Evolutionary conservation across 345 rosid species (phyloP), one percentile per base, ranked within the genome.

Genomic region (Hypericum perforatum): DNA sequence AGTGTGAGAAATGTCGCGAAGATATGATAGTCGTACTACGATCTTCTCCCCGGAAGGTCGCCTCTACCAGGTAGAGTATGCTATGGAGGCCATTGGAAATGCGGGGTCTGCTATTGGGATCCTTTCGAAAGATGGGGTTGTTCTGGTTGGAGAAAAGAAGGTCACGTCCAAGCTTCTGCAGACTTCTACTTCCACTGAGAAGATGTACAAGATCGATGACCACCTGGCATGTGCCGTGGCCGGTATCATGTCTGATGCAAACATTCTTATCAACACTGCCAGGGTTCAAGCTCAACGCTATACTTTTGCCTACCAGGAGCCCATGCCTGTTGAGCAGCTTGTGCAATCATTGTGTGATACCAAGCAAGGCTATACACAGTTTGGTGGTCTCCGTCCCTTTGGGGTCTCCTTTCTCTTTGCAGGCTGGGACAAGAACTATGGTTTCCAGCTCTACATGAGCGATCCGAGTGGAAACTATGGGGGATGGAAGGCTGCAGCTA

Each of bases 11-110:
- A 90, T 91, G 96, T 87, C 98, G 68, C 82, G 98, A 52, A 87
- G 98, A 75, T 91, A 85, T 61, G 98, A 91, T 78, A 91, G 98
- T 70, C 95, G 98, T 53, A 91, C 98, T 5, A 91, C 98, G 32
- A 91, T 91, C 70, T 91, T 91, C 80, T 91, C 98, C 43, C 98
- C 98, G 7, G 98, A 91, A 76, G 98, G 96, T 32, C 96, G 98
- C 63, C 96, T 91, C 43, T 91, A 91, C 74, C 98, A 91, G 64
- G 98, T 91, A 9, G 98, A 91, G 71, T 91, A 85, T 53, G 98
- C 98, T 12, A 87, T 91, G 98, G 98, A 91, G 63, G 98, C 96
- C 60, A 91, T 91, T 48, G 98, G 98, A 16, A 87, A 91, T 66
- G 98, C 98, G 0, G 98, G 98, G 15, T 72, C 80, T 65, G 98